These are phyloP conservation scores for Strobilomyces dryophilus DNA, from an alignment of 768 basidiomycete genomes.

Conservation along the genomic window DNA sequence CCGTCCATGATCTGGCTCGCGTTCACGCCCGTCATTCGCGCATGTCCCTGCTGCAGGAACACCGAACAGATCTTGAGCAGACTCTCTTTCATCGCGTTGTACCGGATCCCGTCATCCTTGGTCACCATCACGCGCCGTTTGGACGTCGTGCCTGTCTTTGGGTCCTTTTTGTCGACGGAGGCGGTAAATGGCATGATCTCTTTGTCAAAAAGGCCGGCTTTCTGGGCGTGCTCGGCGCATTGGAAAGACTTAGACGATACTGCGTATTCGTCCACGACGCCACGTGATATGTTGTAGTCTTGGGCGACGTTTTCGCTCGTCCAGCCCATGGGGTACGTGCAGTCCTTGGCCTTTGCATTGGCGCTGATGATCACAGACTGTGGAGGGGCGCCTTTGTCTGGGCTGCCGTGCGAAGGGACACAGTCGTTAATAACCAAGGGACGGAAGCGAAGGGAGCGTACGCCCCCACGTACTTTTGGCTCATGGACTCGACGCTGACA, in stretches of 20 bases:
- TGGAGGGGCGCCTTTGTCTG: slow-evolving; percentile 56
- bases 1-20: slow-evolving; percentile 85
- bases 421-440: background rate
- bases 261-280: slow-evolving; percentile 73
- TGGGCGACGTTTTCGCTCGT: slow-evolving; percentile 82
- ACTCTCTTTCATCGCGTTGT: slow-evolving; percentile 63
- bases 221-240: slow-evolving; percentile 72
- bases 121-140: slow-evolving; percentile 52
- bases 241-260: slow-evolving; percentile 76
- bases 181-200: slow-evolving; percentile 80
- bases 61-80: slow-evolving; percentile 61
- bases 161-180: slow-evolving; percentile 56
- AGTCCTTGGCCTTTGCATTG: slow-evolving; percentile 56
- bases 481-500: slow-evolving; percentile 87
- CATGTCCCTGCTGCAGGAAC: slow-evolving; percentile 78
- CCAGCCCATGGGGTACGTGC: slow-evolving; percentile 80
- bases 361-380: slow-evolving; percentile 59
- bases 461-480: slow-evolving; percentile 50
- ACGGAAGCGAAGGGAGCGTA: slow-evolving; percentile 20
- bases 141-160: slow-evolving; percentile 42
- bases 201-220: slow-evolving; percentile 54
- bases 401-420: slow-evolving; percentile 35
- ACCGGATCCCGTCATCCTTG: slow-evolving; percentile 76
- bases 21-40: slow-evolving; percentile 80
- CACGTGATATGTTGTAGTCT: slow-evolving; percentile 67